Conservation (phyloP, 352 stramenopile species). For the Phytophthora boehmeriae region DNA sequence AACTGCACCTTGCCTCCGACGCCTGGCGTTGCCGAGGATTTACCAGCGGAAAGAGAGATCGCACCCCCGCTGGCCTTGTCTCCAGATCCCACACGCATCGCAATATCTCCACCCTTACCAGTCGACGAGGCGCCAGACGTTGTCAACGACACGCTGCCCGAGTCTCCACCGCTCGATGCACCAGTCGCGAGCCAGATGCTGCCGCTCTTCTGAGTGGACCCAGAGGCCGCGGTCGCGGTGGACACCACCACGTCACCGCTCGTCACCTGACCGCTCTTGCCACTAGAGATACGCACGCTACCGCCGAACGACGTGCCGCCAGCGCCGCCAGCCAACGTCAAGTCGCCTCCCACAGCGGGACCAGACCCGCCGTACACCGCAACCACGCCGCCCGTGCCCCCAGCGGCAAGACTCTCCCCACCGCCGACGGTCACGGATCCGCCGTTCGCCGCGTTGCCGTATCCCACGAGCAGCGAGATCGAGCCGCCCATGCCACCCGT, state of each 20-base stretch:
- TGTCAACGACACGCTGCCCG: not conserved
- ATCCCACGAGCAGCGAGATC: conserved; percentile 9
- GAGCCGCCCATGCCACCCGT: conserved; percentile 3
- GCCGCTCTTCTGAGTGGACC: not conserved
- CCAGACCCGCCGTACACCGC: not conserved
- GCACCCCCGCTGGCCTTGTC: not conserved
- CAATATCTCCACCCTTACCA: conserved; percentile 9
- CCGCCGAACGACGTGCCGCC: not conserved
- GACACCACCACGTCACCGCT: not conserved
- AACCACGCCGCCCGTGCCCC: not conserved
- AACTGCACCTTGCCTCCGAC: conserved; percentile 3
- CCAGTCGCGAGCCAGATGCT: not conserved
- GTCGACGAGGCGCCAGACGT: conserved; percentile 4
- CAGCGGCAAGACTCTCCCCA: not conserved
- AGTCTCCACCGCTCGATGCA: not conserved
- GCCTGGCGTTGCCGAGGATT: not conserved
- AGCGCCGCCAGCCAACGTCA: not conserved
- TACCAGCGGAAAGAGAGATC: conserved; percentile 9
- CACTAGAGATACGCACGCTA: not conserved
- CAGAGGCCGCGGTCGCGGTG: not conserved
- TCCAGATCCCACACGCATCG: conserved; percentile 3
- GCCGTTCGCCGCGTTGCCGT: not conserved
- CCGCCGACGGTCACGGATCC: not conserved
- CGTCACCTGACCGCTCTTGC: not conserved
- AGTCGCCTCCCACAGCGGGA: conserved; percentile 1